A percentile compares a stretch with the other conserved stretches of the same genome.
Evolutionary conservation across 495 filamentous ascomycete species (phyloP).

Genomic region (Endocarpon pusillum): DNA sequence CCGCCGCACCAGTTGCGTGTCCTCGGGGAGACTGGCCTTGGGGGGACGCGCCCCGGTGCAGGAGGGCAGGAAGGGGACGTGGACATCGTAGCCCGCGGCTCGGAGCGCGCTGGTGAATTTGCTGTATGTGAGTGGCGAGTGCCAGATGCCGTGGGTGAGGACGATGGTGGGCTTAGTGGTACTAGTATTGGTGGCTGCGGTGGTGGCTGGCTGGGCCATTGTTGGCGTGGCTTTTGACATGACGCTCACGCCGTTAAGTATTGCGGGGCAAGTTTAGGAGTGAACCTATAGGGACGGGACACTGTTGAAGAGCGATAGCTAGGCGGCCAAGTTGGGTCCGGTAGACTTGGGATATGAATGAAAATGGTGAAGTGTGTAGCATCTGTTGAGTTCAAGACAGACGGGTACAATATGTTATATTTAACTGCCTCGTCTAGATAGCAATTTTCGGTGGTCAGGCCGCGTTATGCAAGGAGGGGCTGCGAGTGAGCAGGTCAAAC

Average conservation of each 20-base stretch:
- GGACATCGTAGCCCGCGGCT: constrained; percentile 14
- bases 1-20: constrained; percentile 11
- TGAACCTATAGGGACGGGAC: too few relatives aligned
- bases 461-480: not conserved
- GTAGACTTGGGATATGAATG: not conserved
- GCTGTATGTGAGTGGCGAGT: constrained; percentile 13
- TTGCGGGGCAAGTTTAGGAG: not conserved
- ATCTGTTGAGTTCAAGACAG: not conserved
- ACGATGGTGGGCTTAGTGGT: constrained; percentile 9
- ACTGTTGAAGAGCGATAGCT: constrained; percentile 1
- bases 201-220: too few relatives aligned
- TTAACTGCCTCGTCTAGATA: not conserved
- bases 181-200: not conserved
- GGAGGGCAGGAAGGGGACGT: constrained; percentile 15
- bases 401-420: not conserved
- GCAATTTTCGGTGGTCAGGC: not conserved
- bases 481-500: not conserved
- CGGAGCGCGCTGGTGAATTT: constrained; percentile 15
- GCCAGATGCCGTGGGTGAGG: constrained; percentile 17
- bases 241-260: not conserved
- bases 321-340: not conserved
- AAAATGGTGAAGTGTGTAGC: not conserved
- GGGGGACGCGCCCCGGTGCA: constrained; percentile 11
- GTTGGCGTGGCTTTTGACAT: not conserved
- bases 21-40: constrained; percentile 5